A percentile compares a stretch with the other conserved stretches of the same genome.
Evolutionary conservation across 257 asterid genomes (phyloP).

Genomic region (Solanum rostratum): DNA sequence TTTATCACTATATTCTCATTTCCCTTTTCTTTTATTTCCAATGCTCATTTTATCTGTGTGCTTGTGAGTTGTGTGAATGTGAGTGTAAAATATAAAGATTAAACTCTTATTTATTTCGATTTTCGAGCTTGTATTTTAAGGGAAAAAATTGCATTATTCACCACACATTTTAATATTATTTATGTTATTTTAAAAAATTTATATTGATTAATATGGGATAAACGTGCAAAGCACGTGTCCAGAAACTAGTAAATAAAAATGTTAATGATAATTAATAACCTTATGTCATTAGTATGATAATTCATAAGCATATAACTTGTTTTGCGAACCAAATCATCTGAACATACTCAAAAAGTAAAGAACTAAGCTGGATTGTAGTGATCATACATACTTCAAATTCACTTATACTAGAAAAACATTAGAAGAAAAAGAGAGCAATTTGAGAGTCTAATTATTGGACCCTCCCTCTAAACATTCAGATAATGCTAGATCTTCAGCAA

Average conservation of each 20-base stretch:
- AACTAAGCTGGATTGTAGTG: background rate
- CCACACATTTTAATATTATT: no score
- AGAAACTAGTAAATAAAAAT: background rate
- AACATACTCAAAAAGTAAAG: background rate
- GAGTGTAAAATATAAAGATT: no score
- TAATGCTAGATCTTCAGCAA: background rate
- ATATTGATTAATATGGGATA: no score
- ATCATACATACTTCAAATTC: background rate
- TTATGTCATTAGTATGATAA: background rate
- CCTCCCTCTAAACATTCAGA: background rate
- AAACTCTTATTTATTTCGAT: no score
- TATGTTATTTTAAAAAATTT: no score
- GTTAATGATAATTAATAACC: background rate
- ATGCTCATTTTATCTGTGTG: no score
- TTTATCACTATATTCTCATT: no score
- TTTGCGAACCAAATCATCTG: background rate
- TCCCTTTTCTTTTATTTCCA: no score
- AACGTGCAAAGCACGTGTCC: no score
- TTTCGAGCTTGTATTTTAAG: no score
- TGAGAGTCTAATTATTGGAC: background rate
- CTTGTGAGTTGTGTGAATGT: no score
- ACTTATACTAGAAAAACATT: background rate
- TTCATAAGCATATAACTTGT: background rate
- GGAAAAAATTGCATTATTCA: no score
- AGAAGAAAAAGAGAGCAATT: background rate